A percentile compares a stretch with the other conserved stretches of the same genome.
phyloP scores from a whole-genome alignment of 768 basidiomycete species.

The Tylopilus vinaceipallidus region DNA sequence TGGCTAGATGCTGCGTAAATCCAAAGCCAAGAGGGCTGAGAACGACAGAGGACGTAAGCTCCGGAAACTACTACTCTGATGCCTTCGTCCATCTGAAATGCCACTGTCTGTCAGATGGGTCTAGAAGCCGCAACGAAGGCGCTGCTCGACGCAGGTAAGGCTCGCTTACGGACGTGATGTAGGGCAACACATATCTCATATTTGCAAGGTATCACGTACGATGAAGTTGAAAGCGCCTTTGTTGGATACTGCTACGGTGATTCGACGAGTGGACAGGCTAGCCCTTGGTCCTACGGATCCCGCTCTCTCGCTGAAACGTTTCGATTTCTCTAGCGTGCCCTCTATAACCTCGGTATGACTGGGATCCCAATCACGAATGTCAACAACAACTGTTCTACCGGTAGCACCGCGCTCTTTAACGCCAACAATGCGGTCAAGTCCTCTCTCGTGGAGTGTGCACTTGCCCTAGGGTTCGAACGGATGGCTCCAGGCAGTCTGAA shows the following conservation, averaged over 20 bases:
- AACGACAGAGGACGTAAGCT: slow-evolving; percentile 67
- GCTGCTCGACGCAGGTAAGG: slow-evolving; percentile 73
- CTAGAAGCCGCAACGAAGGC: slow-evolving; percentile 87
- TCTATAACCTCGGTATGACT: slow-evolving; percentile 83
- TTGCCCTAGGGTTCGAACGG: slow-evolving; percentile 86
- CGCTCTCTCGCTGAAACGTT: background rate
- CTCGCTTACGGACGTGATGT: background rate
- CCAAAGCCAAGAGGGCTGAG: slow-evolving; percentile 62
- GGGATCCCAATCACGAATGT: slow-evolving; percentile 83
- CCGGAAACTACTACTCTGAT: too few relatives aligned
- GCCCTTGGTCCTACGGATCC: slow-evolving; percentile 3
- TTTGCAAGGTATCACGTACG: slow-evolving; percentile 73
- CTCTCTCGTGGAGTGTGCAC: slow-evolving; percentile 67
- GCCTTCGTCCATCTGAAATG: background rate
- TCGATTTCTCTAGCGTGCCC: slow-evolving; percentile 49
- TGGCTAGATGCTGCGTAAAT: background rate
- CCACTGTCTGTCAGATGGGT: slow-evolving; percentile 58
- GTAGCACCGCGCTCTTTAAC: slow-evolving; percentile 73
- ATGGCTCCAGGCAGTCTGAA: slow-evolving; percentile 76
- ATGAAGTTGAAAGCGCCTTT: slow-evolving; percentile 66
- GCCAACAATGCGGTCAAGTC: slow-evolving; percentile 70
- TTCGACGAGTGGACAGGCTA: slow-evolving; percentile 72
- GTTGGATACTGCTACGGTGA: slow-evolving; percentile 82
- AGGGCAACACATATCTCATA: background rate
- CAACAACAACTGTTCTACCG: slow-evolving; percentile 87